A percentile compares a stretch with the other conserved stretches of the same genome.
These are phyloP conservation scores for Penicillium odoratum DNA, from an alignment of 495 filamentous ascomycete genomes.

Conservation along the genomic window DNA sequence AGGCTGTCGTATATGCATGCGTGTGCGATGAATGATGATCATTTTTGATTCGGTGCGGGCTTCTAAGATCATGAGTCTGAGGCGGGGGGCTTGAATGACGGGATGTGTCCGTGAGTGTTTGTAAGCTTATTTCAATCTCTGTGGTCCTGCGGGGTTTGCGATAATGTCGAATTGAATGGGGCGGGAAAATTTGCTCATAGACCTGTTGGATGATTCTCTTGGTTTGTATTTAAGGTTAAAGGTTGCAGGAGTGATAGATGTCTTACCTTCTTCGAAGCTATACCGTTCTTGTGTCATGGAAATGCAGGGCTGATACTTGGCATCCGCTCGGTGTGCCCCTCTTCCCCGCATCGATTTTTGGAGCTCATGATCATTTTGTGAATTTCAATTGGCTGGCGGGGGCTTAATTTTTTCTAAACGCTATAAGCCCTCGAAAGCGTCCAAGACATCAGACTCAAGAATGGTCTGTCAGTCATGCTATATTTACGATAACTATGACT, in stretches of 20 bases:
- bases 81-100: conserved; percentile 34
- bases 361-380: background rate
- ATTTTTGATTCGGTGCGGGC: conserved; percentile 35
- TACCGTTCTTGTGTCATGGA: background rate
- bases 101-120: conserved; percentile 32
- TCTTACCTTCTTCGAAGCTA: background rate
- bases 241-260: too few species aligned
- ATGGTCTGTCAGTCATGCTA: too few species aligned
- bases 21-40: conserved; percentile 40
- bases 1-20: conserved; percentile 43
- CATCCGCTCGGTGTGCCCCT: conserved; percentile 2
- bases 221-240: background rate
- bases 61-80: conserved; percentile 41
- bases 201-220: conserved; percentile 4
- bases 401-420: background rate
- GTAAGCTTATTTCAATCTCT: conserved; percentile 16
- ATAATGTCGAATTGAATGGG: conserved; percentile 32
- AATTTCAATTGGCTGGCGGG: background rate
- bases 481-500: too few species aligned
- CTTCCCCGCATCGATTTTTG: background rate
- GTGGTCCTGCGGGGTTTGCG: conserved; percentile 5
- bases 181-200: conserved; percentile 29
- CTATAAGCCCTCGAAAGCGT: background rate
- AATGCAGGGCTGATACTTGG: background rate
- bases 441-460: too few species aligned